Percentiles rank a stretch among this genome's conserved stretches.
Evolutionary conservation across 352 stramenopile genomes (phyloP).

Genomic region (Phytophthora lateralis): DNA sequence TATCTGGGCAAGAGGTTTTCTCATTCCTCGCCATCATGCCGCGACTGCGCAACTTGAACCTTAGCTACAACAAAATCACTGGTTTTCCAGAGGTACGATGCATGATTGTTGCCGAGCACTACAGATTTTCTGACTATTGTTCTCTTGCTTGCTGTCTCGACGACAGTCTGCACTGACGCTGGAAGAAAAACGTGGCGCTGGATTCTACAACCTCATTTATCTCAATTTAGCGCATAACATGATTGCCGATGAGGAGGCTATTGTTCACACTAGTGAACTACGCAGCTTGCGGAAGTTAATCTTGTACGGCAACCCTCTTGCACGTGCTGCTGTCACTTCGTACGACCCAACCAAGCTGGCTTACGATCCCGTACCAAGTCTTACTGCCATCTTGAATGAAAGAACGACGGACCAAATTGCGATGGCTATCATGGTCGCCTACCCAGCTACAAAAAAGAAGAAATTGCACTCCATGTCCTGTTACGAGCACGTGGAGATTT

Average conservation of each 20-base stretch:
- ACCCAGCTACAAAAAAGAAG: constrained; percentile 74
- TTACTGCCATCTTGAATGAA: constrained; percentile 49
- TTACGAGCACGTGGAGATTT: constrained; percentile 85
- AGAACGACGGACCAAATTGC: constrained; percentile 29
- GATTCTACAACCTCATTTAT: constrained; percentile 73
- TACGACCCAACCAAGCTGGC: constrained; percentile 67
- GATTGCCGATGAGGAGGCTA: constrained; percentile 53
- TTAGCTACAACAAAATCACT: constrained; percentile 84
- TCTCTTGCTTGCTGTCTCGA: background rate
- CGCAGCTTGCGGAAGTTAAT: constrained; percentile 70
- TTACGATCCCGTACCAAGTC: constrained; percentile 71
- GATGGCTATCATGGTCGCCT: constrained; percentile 59
- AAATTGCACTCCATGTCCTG: constrained; percentile 41
- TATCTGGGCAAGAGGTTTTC: constrained; percentile 72
- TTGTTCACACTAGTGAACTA: constrained; percentile 55
- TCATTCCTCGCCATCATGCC: constrained; percentile 69
- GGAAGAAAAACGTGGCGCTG: constrained; percentile 61
- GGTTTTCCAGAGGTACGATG: constrained; percentile 63
- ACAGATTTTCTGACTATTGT: constrained; percentile 1
- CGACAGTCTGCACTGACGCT: constrained; percentile 53
- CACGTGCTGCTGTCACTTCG: constrained; percentile 62
- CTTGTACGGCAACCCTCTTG: constrained; percentile 77
- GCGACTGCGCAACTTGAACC: constrained; percentile 70
- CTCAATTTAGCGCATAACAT: constrained; percentile 79
- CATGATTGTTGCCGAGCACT: background rate